A percentile compares a stretch with the other conserved stretches of the same genome.
Conservation (phyloP, 345 rosid species). For the Aurinia saxatilis region DNA sequence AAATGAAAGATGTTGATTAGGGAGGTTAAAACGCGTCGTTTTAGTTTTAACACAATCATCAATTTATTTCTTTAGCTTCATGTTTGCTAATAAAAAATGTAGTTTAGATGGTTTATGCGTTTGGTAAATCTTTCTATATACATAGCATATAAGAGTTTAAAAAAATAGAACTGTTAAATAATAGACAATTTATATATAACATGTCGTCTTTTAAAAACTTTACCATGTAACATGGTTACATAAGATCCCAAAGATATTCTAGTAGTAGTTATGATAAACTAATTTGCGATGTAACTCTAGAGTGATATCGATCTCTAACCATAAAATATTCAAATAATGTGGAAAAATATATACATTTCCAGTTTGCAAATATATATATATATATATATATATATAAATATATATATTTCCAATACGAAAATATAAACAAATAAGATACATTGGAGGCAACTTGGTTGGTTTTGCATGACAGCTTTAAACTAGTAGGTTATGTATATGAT, state of each 20-base stretch:
- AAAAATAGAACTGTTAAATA: not conserved
- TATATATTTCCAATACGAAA: not conserved
- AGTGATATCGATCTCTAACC: conserved; percentile 11
- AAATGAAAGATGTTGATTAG: not conserved
- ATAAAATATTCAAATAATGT: conserved; percentile 10
- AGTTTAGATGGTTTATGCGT: not conserved
- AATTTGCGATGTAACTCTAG: conserved; percentile 1
- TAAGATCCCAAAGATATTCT: conserved; percentile 10
- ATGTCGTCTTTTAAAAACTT: not conserved
- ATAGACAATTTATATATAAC: not conserved
- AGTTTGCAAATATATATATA: too few relatives aligned
- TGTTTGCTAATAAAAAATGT: too few relatives aligned
- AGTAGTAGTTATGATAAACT: not conserved
- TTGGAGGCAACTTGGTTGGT: conserved; percentile 19
- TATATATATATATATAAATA: too few relatives aligned
- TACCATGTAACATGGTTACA: not conserved
- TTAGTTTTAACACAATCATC: too few relatives aligned
- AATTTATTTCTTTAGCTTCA: too few relatives aligned
- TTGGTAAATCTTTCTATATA: not conserved
- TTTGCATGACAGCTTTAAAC: not conserved
- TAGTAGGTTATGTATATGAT: not conserved
- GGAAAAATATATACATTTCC: too few relatives aligned
- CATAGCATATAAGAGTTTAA: too few relatives aligned
- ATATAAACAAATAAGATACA: not conserved
- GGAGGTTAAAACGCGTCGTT: too few relatives aligned